Conservation (phyloP, 2,329 filamentous ascomycete species). For the Calonectria henricotiae region DNA sequence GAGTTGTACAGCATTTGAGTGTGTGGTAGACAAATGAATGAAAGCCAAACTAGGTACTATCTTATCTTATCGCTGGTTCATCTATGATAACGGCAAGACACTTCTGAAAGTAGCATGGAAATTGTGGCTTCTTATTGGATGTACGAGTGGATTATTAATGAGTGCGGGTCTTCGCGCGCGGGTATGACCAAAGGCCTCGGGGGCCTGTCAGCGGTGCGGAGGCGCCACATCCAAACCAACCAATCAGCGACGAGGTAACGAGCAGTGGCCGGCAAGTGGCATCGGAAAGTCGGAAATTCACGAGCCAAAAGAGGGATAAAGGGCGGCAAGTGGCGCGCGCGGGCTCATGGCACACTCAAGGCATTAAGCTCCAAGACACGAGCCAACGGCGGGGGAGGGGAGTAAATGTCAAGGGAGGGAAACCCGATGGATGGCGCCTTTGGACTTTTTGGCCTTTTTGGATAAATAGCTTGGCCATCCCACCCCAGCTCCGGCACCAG, state of each 20-base stretch:
- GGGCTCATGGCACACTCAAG: neutral
- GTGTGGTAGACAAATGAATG: neutral
- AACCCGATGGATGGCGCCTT: neutral
- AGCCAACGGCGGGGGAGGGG: neutral
- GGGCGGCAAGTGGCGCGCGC: constrained; percentile 19
- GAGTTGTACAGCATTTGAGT: neutral
- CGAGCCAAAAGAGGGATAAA: constrained; percentile 18
- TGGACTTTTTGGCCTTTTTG: neutral
- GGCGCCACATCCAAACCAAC: neutral
- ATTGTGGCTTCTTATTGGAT: neutral
- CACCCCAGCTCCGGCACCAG: neutral
- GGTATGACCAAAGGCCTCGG: constrained; percentile 48
- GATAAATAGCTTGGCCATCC: constrained; percentile 36
- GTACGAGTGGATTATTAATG: constrained; percentile 31
- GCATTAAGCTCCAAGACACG: constrained; percentile 18
- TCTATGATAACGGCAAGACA: neutral
- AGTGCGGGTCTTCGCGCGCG: constrained; percentile 50
- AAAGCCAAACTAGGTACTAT: neutral
- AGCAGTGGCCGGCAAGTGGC: constrained; percentile 18
- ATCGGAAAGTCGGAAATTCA: constrained; percentile 37
- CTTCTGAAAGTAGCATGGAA: neutral
- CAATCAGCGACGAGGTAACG: constrained; percentile 27
- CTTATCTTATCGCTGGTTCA: neutral
- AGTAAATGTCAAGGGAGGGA: neutral
- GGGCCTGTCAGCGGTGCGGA: no score